These are phyloP conservation scores for Calonectria multiphialidica DNA, from an alignment of 2,329 filamentous ascomycete genomes.

Conservation along the genomic window DNA sequence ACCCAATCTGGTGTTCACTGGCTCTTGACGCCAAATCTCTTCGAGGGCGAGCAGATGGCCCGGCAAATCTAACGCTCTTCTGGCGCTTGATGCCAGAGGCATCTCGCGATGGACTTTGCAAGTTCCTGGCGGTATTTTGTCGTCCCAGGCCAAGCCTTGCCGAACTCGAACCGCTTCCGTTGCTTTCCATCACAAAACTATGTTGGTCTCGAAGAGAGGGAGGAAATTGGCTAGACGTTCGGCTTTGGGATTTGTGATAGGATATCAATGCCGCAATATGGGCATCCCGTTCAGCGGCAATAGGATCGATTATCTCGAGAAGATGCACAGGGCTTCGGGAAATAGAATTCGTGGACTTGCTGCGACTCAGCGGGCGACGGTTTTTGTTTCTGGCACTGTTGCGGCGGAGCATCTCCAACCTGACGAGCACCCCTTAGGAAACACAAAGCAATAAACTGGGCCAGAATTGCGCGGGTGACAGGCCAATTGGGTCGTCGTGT, in stretches of 20 bases:
- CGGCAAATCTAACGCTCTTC: slow-evolving; percentile 69
- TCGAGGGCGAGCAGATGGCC: slow-evolving; percentile 46
- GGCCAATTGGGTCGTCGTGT: background rate
- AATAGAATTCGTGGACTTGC: slow-evolving; percentile 66
- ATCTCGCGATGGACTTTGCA: slow-evolving; percentile 30
- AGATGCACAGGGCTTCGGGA: slow-evolving; percentile 52
- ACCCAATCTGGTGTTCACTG: slow-evolving; percentile 38
- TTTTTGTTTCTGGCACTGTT: slow-evolving; percentile 59
- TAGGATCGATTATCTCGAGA: slow-evolving; percentile 62
- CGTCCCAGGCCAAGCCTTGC: slow-evolving; percentile 27
- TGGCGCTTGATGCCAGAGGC: slow-evolving; percentile 52
- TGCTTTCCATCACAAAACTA: slow-evolving; percentile 31
- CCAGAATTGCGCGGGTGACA: background rate
- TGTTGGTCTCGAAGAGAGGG: slow-evolving; percentile 39
- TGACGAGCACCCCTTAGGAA: background rate
- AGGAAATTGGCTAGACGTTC: slow-evolving; percentile 39
- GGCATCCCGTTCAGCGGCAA: slow-evolving; percentile 68
- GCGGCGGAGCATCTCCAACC: slow-evolving; percentile 59
- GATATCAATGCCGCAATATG: slow-evolving; percentile 72
- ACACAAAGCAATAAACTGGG: background rate
- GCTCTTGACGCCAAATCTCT: slow-evolving; percentile 46
- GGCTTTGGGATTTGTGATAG: slow-evolving; percentile 64
- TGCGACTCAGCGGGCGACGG: slow-evolving; percentile 58
- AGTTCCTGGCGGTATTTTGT: slow-evolving; percentile 27
- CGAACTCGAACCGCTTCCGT: slow-evolving; percentile 36